These are phyloP conservation scores for Nothomitra cinnamomea DNA, from an alignment of 2,329 filamentous ascomycete genomes.

Conservation along the genomic window DNA sequence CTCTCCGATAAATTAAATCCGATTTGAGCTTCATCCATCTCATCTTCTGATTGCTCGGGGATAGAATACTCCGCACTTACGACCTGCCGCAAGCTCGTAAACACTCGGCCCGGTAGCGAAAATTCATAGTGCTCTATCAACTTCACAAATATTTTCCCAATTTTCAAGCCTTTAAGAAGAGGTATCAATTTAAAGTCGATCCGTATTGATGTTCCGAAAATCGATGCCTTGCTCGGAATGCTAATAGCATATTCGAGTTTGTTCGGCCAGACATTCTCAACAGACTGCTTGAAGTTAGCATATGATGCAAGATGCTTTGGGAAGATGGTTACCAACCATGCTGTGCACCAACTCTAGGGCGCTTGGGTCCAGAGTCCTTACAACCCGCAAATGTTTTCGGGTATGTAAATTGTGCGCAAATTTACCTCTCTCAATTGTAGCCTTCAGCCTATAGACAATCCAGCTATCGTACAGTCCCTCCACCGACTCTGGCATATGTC, in stretches of 20 bases:
- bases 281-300: conserved; percentile 30
- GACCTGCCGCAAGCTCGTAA: conserved; percentile 15
- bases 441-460: conserved; percentile 81
- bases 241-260: conserved; percentile 93
- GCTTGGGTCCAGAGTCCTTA: conserved; percentile 59
- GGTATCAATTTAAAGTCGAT: conserved; percentile 79
- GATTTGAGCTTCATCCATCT: conserved; percentile 33
- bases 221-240: conserved; percentile 83
- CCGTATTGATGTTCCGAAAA: conserved; percentile 75
- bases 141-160: conserved; percentile 68
- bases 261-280: conserved; percentile 95
- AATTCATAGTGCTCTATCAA: conserved; percentile 66
- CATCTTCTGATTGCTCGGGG: conserved; percentile 16
- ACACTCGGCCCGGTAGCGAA: conserved; percentile 30
- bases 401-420: conserved; percentile 73
- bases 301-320: background rate
- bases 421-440: conserved; percentile 72
- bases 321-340: conserved; percentile 38
- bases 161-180: conserved; percentile 69
- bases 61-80: conserved; percentile 7
- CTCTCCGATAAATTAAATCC: conserved; percentile 45
- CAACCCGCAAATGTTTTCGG: conserved; percentile 61
- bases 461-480: conserved; percentile 77
- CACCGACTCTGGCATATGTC: conserved; percentile 60
- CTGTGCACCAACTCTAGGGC: conserved; percentile 67